These are phyloP conservation scores for Penicillium egyptiacum DNA, from an alignment of 495 filamentous ascomycete genomes.

Conservation along the genomic window DNA sequence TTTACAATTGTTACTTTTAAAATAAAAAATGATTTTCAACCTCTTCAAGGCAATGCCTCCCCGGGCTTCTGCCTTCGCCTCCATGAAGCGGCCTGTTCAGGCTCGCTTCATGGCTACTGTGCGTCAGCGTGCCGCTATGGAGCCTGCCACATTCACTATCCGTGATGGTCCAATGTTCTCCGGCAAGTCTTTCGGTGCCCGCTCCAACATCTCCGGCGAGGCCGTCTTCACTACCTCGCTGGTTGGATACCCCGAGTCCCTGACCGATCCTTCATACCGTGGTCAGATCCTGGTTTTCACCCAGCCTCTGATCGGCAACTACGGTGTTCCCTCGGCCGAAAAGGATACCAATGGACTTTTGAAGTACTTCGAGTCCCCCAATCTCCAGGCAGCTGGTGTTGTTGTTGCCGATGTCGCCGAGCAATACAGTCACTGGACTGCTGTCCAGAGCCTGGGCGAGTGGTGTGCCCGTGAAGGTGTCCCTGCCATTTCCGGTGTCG, in stretches of 20 bases:
- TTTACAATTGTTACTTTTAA: conserved; percentile 22
- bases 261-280: conserved; percentile 98
- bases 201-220: conserved; percentile 88
- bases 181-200: conserved; percentile 89
- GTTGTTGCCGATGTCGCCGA: conserved; percentile 93
- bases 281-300: conserved; percentile 99
- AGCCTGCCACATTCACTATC: conserved; percentile 92
- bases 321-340: conserved; percentile 80
- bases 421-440: conserved; percentile 97
- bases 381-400: conserved; percentile 93
- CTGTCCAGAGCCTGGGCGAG: conserved; percentile 84
- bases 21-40: conserved; percentile 65
- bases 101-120: conserved; percentile 69
- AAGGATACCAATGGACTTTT: conserved; percentile 77
- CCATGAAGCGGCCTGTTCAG: conserved; percentile 52
- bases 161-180: conserved; percentile 92
- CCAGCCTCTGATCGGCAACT: conserved; percentile 98
- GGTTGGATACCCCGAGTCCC: conserved; percentile 94
- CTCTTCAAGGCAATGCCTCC: conserved; percentile 57
- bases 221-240: conserved; percentile 93
- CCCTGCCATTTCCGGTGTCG: conserved; percentile 93
- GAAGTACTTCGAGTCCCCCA: conserved; percentile 93
- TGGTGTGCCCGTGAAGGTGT: conserved; percentile 97
- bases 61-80: conserved; percentile 53
- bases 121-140: conserved; percentile 64